Percentiles rank a stretch among this genome's conserved stretches.
Evolutionary conservation across 1,284 basidiomycete species (phyloP).

Genomic region (Spongiforma sp.): DNA sequence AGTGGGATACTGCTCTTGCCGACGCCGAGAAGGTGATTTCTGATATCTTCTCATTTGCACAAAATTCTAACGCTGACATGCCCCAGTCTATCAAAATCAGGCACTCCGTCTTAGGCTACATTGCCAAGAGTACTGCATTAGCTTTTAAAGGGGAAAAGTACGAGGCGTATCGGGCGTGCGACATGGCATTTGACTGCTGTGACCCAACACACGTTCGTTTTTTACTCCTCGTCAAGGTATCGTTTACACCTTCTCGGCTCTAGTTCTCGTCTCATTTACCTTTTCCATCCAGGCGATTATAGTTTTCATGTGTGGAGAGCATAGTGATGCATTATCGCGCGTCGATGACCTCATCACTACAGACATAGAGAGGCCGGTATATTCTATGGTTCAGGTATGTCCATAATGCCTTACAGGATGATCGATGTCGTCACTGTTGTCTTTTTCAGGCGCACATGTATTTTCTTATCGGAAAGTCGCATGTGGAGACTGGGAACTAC

Average conservation of each 20-base stretch:
- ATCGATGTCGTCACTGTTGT: not conserved
- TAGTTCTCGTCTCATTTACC: no score
- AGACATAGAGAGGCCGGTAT: not conserved
- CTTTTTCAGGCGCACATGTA: not conserved
- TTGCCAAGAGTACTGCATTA: slow-evolving; percentile 24
- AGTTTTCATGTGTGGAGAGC: not conserved
- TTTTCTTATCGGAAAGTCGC: not conserved
- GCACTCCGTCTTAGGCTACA: slow-evolving; percentile 24
- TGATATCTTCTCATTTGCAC: not conserved
- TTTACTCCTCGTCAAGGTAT: not conserved
- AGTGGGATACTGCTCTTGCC: slow-evolving; percentile 9
- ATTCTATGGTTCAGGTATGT: not conserved
- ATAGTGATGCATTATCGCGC: not conserved
- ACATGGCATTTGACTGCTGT: not conserved
- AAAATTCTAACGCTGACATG: not conserved
- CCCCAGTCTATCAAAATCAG: slow-evolving; percentile 19
- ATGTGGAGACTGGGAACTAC: not conserved
- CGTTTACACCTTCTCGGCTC: no score
- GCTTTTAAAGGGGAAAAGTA: no score
- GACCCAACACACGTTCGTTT: not conserved
- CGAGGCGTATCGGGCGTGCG: not conserved
- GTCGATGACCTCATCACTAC: not conserved
- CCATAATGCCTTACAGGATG: not conserved
- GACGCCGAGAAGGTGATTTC: slow-evolving; percentile 24
- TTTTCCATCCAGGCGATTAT: not conserved